Conservation (phyloP, 768 basidiomycete genomes). For the Collybia nuda region DNA sequence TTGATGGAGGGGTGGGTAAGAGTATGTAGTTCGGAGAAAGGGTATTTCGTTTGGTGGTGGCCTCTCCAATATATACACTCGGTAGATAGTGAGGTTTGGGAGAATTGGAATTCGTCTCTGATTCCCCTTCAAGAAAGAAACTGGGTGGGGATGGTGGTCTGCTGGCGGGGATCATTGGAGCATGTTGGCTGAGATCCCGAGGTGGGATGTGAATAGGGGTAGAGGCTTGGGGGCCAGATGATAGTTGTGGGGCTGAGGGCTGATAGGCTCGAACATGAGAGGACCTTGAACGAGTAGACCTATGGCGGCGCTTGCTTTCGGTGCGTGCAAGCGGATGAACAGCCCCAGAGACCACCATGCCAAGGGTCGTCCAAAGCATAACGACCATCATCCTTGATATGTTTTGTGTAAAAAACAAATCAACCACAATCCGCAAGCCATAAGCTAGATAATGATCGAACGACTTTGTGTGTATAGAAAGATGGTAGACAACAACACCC, state of each 20-base stretch:
- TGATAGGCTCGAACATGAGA: conserved; percentile 25
- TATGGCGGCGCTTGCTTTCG: conserved; percentile 26
- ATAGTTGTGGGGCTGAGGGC: conserved; percentile 1
- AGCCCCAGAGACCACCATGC: conserved; percentile 31
- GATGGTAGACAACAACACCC: conserved; percentile 47
- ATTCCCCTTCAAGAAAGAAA: conserved; percentile 34
- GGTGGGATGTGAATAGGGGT: conserved; percentile 15
- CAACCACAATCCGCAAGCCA: conserved; percentile 40
- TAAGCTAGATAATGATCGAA: conserved; percentile 42
- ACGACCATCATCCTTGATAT: conserved; percentile 29
- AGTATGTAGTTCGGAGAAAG: conserved; percentile 24
- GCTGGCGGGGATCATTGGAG: conserved; percentile 8
- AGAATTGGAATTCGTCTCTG: conserved; percentile 23
- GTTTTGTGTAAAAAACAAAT: conserved; percentile 38
- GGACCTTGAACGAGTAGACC: conserved; percentile 25
- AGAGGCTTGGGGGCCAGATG: conserved; percentile 6
- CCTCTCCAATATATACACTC: conserved; percentile 21
- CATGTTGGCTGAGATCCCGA: conserved; percentile 10
- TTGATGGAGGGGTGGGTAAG: conserved; percentile 36
- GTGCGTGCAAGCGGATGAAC: conserved; percentile 24
- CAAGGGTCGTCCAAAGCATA: conserved; percentile 36
- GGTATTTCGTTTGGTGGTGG: conserved; percentile 22
- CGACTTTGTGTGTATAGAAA: conserved; percentile 24
- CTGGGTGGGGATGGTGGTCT: conserved; percentile 38
- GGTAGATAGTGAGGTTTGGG: conserved; percentile 28